Conservation (phyloP, 2,329 filamentous ascomycete species). For the Stachybotrys chartarum region DNA sequence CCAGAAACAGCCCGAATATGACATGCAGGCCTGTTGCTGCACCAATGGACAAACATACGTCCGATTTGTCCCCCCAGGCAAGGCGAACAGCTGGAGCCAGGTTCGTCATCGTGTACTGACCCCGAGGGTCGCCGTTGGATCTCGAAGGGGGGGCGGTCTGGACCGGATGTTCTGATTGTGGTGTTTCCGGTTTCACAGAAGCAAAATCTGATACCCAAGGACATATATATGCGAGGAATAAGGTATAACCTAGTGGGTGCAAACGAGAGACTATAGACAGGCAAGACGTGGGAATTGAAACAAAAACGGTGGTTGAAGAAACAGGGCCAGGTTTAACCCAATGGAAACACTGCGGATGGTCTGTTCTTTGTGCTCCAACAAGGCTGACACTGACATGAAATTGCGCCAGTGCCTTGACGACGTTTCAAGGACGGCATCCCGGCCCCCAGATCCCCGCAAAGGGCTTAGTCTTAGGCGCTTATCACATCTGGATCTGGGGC, state of each 20-base stretch:
- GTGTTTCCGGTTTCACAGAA: background rate
- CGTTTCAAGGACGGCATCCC: constrained; percentile 38
- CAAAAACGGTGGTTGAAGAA: background rate
- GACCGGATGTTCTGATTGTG: background rate
- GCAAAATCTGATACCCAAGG: background rate
- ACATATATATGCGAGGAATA: background rate
- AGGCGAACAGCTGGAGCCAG: too few relatives aligned
- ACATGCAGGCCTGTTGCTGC: background rate
- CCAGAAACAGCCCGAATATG: background rate
- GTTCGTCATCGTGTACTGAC: too few relatives aligned
- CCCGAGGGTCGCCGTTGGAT: too few relatives aligned
- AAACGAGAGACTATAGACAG: background rate
- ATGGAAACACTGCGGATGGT: background rate
- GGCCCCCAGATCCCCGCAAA: background rate
- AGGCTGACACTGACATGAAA: constrained; percentile 42
- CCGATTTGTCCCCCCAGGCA: background rate
- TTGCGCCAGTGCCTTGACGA: constrained; percentile 39
- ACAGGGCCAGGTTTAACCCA: background rate
- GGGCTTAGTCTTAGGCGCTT: background rate
- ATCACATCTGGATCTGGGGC: background rate
- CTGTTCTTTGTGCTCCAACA: background rate
- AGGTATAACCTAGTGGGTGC: background rate
- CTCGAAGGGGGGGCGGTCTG: background rate
- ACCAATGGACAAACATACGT: background rate
- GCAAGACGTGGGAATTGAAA: background rate